These are phyloP conservation scores for Citeromyces hawaiiensis DNA, from an alignment of 1,139 yeast genomes.

Conservation along the genomic window DNA sequence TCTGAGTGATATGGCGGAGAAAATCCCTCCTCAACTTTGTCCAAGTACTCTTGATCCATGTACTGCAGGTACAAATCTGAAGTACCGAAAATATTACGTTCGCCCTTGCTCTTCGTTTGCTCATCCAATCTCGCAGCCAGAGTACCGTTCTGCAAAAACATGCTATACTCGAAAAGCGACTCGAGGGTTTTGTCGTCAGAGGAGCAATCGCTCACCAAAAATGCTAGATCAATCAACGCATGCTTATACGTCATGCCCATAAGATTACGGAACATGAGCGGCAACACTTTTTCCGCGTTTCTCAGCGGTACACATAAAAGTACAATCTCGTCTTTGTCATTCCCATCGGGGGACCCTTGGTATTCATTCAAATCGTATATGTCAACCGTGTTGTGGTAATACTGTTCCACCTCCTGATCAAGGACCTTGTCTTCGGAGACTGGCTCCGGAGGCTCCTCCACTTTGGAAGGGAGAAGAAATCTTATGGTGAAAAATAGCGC, in stretches of 20 bases:
- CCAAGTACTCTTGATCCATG: constrained; percentile 56
- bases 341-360: constrained; percentile 41
- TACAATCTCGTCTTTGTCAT: constrained; percentile 47
- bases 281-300: constrained; percentile 70
- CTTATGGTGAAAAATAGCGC: constrained; percentile 1
- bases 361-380: constrained; percentile 48
- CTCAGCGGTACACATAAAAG: constrained; percentile 66
- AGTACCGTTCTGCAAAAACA: constrained; percentile 61
- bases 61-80: constrained; percentile 51
- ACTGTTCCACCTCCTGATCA: constrained; percentile 1
- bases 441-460: not conserved
- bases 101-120: constrained; percentile 19
- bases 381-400: constrained; percentile 30
- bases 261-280: constrained; percentile 72
- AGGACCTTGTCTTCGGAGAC: not conserved
- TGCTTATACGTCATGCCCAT: constrained; percentile 84
- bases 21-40: constrained; percentile 42
- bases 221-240: constrained; percentile 67
- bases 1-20: constrained; percentile 50
- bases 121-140: constrained; percentile 33
- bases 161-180: constrained; percentile 49
- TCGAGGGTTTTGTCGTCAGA: constrained; percentile 64
- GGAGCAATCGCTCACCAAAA: constrained; percentile 75
- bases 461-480: not conserved
- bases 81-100: constrained; percentile 27